A percentile compares a stretch with the other conserved stretches of the same genome.
These are phyloP conservation scores for Ensete ventricosum DNA, from an alignment of 176 grass and related monocot genomes.

Conservation along the genomic window DNA sequence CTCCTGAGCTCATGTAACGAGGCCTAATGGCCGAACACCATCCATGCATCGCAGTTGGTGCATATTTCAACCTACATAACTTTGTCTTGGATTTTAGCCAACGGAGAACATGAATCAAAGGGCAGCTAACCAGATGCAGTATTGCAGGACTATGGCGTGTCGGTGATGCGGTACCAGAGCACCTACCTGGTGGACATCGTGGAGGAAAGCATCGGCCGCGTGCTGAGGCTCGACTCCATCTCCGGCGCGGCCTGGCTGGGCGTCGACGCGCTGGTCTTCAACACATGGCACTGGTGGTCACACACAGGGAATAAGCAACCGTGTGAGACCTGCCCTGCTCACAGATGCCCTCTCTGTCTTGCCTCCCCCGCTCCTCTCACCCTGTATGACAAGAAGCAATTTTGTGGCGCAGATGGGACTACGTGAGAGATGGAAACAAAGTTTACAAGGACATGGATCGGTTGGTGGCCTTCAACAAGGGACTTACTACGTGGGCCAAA, in stretches of 20 bases:
- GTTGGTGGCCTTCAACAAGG: slow-evolving; percentile 75
- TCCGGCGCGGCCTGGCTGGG: slow-evolving; percentile 62
- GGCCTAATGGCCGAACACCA: no score
- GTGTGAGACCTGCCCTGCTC: slow-evolving; percentile 23
- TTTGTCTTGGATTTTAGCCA: background rate
- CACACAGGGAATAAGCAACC: slow-evolving; percentile 83
- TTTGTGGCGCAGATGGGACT: slow-evolving; percentile 67
- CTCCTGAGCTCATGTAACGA: background rate
- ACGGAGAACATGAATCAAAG: background rate
- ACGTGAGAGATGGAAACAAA: slow-evolving; percentile 51
- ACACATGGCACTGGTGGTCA: slow-evolving; percentile 98
- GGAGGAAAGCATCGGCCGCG: slow-evolving; percentile 45
- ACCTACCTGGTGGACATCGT: slow-evolving; percentile 93
- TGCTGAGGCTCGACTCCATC: slow-evolving; percentile 81
- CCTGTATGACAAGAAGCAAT: background rate
- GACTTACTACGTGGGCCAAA: slow-evolving; percentile 72
- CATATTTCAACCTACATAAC: no score
- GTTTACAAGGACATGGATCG: slow-evolving; percentile 77
- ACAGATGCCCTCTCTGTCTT: background rate
- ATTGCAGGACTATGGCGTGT: slow-evolving; percentile 60
- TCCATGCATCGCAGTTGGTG: no score
- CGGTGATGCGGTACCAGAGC: slow-evolving; percentile 60
- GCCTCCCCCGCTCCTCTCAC: background rate
- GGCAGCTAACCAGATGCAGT: background rate
- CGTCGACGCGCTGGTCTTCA: slow-evolving; percentile 70